A percentile compares a stretch with the other conserved stretches of the same genome.
phyloP scores from a whole-genome alignment of 2,329 filamentous ascomycete species.

The Phaeosphaeriaceae sp. region DNA sequence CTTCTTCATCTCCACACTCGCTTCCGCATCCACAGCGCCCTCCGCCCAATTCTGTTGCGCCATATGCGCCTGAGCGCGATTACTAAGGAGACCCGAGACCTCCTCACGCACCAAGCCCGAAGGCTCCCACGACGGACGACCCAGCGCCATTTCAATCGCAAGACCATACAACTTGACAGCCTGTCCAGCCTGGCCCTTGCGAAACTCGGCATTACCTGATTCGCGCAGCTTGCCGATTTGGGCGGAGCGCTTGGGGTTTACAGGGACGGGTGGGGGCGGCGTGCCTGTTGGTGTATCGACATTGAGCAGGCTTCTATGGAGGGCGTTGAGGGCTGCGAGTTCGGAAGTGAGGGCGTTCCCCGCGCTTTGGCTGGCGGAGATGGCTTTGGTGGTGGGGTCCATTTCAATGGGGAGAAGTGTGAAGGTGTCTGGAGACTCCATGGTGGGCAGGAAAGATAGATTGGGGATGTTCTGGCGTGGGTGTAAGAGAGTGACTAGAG shows the following conservation, averaged over 20 bases:
- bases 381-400: constrained; percentile 80
- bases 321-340: constrained; percentile 75
- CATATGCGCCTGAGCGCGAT: constrained; percentile 91
- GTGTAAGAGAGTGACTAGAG: not conserved
- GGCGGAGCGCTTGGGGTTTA: constrained; percentile 89
- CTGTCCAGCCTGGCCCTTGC: constrained; percentile 75
- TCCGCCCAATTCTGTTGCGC: constrained; percentile 81
- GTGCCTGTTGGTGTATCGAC: constrained; percentile 68
- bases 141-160: constrained; percentile 88
- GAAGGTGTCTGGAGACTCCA: constrained; percentile 67
- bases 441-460: constrained; percentile 15
- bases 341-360: constrained; percentile 48
- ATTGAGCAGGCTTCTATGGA: constrained; percentile 75
- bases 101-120: constrained; percentile 84
- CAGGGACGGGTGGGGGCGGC: constrained; percentile 85
- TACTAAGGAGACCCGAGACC: constrained; percentile 77
- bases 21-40: constrained; percentile 84
- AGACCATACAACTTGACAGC: constrained; percentile 82
- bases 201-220: constrained; percentile 80
- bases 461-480: constrained; percentile 1
- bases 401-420: constrained; percentile 81
- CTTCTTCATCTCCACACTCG: constrained; percentile 84
- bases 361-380: constrained; percentile 58
- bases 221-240: constrained; percentile 92
- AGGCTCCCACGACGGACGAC: constrained; percentile 87